Evolutionary conservation across 2,329 filamentous ascomycete genomes (phyloP), one percentile per base, ranked within the genome.

Genomic region (Exserohilum turcica): DNA sequence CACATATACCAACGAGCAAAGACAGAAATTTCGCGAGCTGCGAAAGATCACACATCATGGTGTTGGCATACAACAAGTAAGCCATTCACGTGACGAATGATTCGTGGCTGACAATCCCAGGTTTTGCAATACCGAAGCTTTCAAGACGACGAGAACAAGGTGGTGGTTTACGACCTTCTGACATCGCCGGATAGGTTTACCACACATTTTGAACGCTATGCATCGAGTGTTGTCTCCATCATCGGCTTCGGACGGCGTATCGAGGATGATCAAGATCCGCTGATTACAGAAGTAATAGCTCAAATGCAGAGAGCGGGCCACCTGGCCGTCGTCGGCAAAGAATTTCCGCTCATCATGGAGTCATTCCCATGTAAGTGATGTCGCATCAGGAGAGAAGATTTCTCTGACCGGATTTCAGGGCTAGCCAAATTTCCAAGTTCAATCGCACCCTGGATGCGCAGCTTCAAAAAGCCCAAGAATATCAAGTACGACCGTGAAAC

Each of bases 221-320:
- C 81, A 12, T 81, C 80, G 0, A 81, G 79, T 43, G 81, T 83
- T 1, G 79, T 83, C 0, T 80, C 78, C 5, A 81, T 83, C 40
- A 82, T 86, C 54, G 83, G 79, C 0, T 85, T 83, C 61, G 83
- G 83, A 0, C 72, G 82, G 3, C 74, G 83, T 5, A 77, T 84
- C 1, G 77, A 76, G 6, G 77, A 67, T 44, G 79, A 68, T 63
- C 73, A 79, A 18, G 83, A 85, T 59, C 82, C 82, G 2, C 82
- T 84, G 60, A 81, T 85, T 54, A 83, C 82, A 3, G 82, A 85
- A 64, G 83, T 82, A 8, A 81, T 85, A 51, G 78, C 80, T 0
- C 73, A 82, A 28, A 81, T 85, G 77, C 80, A 85, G 52, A 76
- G 82, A 46, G 82, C 83, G 1, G 82, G 82, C 1, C 81, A 83